Evolutionary conservation across 163 green algal genomes (phyloP).

Genomic region (Botryococcus braunii): DNA sequence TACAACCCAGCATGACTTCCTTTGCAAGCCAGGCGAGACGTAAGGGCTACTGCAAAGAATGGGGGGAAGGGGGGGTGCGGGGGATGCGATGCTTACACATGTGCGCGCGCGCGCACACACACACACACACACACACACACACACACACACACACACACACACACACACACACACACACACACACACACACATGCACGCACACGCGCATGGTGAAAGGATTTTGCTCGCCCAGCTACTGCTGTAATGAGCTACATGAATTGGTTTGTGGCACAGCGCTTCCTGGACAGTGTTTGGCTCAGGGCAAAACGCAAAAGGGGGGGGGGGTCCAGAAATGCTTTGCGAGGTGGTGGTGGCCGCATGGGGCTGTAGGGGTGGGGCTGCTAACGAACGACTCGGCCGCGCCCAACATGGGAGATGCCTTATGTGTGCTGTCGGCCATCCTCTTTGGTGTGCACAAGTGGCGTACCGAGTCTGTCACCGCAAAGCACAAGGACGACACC

Average conservation of each 20-base stretch:
- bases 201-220: no score
- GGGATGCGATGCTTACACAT: no score
- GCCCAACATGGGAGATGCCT: constrained; percentile 39
- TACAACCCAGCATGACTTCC: not conserved
- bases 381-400: constrained; percentile 23
- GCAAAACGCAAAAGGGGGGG: not conserved
- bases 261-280: no score
- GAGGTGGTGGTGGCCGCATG: not conserved
- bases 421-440: constrained; percentile 36
- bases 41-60: not conserved
- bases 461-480: constrained; percentile 36
- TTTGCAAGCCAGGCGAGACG: not conserved
- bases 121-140: no score
- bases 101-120: no score
- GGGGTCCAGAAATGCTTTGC: not conserved
- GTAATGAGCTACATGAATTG: no score
- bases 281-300: no score
- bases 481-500: constrained; percentile 19
- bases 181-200: no score
- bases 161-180: no score
- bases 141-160: no score
- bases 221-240: no score
- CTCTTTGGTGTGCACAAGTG: constrained; percentile 59
- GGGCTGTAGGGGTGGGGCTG: constrained; percentile 28
- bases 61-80: no score